Evolutionary conservation across 1,284 basidiomycete species (phyloP).

Genomic region (Exobasidium rhododendri): DNA sequence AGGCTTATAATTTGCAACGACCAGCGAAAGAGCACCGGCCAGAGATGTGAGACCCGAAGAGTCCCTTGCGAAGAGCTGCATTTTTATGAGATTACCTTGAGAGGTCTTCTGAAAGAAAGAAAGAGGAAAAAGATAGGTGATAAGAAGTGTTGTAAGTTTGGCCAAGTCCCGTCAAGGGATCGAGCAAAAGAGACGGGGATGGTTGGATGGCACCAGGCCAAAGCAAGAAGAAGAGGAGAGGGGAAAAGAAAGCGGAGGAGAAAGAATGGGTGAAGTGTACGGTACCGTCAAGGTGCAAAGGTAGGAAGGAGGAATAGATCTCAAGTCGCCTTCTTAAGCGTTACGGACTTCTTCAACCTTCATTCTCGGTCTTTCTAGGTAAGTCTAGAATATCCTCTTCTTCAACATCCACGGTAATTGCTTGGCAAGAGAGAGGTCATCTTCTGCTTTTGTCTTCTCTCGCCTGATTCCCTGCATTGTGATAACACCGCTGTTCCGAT

Average conservation of each 20-base stretch:
- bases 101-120: background rate
- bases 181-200: background rate
- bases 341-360: no score
- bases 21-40: conserved; percentile 44
- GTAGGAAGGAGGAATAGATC: background rate
- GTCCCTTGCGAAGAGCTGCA: conserved; percentile 31
- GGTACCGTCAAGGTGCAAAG: background rate
- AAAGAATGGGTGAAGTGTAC: background rate
- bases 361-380: no score
- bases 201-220: conserved; percentile 5
- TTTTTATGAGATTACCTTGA: conserved; percentile 12
- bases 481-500: no score
- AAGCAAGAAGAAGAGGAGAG: conserved; percentile 13
- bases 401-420: no score
- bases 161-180: conserved; percentile 12
- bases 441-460: no score
- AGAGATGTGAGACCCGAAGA: conserved; percentile 30
- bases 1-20: conserved; percentile 53
- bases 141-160: no score
- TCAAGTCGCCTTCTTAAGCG: no score
- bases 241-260: background rate
- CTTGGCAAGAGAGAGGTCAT: no score
- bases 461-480: no score
- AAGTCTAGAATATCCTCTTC: no score
- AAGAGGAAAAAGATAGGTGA: background rate